phyloP scores from a whole-genome alignment of 2,329 filamentous ascomycete species.

The Zarea fungicola region DNA sequence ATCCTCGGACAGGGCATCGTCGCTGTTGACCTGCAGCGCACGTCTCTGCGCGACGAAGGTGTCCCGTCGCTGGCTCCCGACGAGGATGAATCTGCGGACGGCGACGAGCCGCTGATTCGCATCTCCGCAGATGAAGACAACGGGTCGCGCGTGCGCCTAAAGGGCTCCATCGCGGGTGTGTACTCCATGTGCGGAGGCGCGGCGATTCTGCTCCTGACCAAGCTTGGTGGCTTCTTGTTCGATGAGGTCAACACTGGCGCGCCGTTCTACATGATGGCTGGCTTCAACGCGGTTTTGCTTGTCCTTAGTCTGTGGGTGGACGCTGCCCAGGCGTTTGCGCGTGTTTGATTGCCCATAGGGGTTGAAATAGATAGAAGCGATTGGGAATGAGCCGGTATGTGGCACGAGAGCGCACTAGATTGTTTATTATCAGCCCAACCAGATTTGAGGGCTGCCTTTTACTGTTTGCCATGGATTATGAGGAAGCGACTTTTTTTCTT shows the following conservation, averaged over 20 bases:
- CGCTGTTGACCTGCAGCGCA: slow-evolving; percentile 36
- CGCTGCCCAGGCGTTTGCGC: slow-evolving; percentile 34
- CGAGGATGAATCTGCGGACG: slow-evolving; percentile 37
- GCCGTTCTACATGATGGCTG: slow-evolving; percentile 92
- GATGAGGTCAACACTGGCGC: slow-evolving; percentile 68
- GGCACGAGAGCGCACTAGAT: too few species aligned
- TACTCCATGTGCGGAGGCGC: slow-evolving; percentile 88
- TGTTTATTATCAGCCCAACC: too few species aligned
- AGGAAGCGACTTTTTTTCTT: too few species aligned
- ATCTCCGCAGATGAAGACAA: slow-evolving; percentile 26
- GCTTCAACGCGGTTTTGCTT: slow-evolving; percentile 73
- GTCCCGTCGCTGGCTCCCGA: slow-evolving; percentile 26
- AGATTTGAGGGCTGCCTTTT: too few species aligned
- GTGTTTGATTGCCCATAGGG: slow-evolving; percentile 6
- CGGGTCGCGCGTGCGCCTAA: slow-evolving; percentile 57
- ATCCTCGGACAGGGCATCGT: slow-evolving; percentile 78
- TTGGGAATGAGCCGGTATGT: too few species aligned
- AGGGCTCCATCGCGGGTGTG: slow-evolving; percentile 90
- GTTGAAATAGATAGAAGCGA: not conserved
- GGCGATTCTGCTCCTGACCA: slow-evolving; percentile 86
- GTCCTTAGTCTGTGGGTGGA: slow-evolving; percentile 49
- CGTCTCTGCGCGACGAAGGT: slow-evolving; percentile 17
- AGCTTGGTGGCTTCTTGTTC: slow-evolving; percentile 82
- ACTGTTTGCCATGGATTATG: too few species aligned
- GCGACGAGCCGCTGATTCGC: slow-evolving; percentile 33